A percentile compares a stretch with the other conserved stretches of the same genome.
Conservation (phyloP, 2,329 filamentous ascomycete genomes). For the Sporothrix sp. region DNA sequence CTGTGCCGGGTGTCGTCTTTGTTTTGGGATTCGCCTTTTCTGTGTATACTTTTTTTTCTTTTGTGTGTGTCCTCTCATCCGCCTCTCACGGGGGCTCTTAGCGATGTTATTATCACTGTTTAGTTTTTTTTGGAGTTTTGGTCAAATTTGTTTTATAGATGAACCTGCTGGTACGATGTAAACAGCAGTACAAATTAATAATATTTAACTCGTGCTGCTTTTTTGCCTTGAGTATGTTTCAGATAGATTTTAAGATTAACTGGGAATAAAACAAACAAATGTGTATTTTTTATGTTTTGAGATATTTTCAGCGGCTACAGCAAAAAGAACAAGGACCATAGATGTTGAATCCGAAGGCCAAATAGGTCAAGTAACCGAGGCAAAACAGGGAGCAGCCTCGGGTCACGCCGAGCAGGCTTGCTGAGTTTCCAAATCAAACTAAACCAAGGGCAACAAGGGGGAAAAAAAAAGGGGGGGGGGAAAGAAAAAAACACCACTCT, state of each 20-base stretch:
- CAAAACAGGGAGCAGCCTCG: not conserved
- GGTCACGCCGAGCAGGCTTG: not conserved
- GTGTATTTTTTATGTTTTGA: not conserved
- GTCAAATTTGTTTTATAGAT: no score
- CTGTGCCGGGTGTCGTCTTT: no score
- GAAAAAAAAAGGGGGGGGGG: no score
- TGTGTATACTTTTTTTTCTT: not conserved
- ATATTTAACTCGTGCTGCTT: not conserved
- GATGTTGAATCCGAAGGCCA: constrained; percentile 14
- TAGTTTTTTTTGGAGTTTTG: no score
- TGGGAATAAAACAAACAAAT: not conserved
- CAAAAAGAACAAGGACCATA: not conserved
- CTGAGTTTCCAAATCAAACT: no score
- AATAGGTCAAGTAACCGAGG: not conserved
- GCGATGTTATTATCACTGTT: constrained; percentile 2
- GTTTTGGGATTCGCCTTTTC: not conserved
- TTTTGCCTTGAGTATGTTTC: no score
- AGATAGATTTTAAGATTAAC: no score
- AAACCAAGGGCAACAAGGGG: no score
- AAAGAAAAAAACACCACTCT: no score
- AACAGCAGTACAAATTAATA: no score
- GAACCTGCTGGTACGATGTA: not conserved
- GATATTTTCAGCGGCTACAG: not conserved
- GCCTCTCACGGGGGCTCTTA: not conserved
- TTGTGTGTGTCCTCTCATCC: no score